These are phyloP conservation scores for Sophora flavescens DNA, from an alignment of 306 rosid species.

Conservation along the genomic window DNA sequence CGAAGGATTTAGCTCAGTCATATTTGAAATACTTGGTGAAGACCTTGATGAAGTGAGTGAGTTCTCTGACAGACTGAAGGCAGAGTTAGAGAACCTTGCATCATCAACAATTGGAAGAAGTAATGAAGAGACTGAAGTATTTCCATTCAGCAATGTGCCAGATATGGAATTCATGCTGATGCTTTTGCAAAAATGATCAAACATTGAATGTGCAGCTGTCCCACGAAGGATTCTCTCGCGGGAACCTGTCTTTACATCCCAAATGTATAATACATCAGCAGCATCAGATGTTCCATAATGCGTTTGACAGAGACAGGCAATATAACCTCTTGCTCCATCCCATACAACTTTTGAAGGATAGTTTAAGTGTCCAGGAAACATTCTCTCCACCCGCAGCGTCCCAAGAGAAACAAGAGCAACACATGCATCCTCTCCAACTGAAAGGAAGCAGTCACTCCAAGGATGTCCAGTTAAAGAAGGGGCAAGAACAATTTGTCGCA, in stretches of 20 bases:
- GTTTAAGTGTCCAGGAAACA: slow-evolving; percentile 88
- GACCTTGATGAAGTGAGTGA: slow-evolving; percentile 57
- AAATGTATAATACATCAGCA: slow-evolving; percentile 71
- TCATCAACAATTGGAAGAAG: slow-evolving; percentile 79
- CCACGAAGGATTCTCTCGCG: slow-evolving; percentile 89
- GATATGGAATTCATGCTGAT: slow-evolving; percentile 73
- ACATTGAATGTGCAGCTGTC: slow-evolving; percentile 89
- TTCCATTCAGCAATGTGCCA: slow-evolving; percentile 76
- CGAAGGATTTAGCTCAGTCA: slow-evolving; percentile 56
- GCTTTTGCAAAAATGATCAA: slow-evolving; percentile 88
- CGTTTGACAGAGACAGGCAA: slow-evolving; percentile 80
- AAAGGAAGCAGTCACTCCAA: slow-evolving; percentile 92
- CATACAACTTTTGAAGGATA: slow-evolving; percentile 93
- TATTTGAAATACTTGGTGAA: slow-evolving; percentile 56
- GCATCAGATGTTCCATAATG: slow-evolving; percentile 74
- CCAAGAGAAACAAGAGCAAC: slow-evolving; percentile 88
- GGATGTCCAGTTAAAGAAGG: slow-evolving; percentile 71
- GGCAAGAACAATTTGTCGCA: slow-evolving; percentile 89
- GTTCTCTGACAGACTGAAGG: slow-evolving; percentile 53
- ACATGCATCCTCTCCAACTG: slow-evolving; percentile 96
- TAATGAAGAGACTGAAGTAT: slow-evolving; percentile 90
- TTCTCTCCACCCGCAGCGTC: slow-evolving; percentile 90
- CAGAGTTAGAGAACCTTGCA: slow-evolving; percentile 65
- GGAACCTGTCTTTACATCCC: slow-evolving; percentile 96
- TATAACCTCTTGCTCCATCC: slow-evolving; percentile 92